Base-by-base conservation (phyloP, 805 yeast species). In the Kuraishia cidri region DNA sequence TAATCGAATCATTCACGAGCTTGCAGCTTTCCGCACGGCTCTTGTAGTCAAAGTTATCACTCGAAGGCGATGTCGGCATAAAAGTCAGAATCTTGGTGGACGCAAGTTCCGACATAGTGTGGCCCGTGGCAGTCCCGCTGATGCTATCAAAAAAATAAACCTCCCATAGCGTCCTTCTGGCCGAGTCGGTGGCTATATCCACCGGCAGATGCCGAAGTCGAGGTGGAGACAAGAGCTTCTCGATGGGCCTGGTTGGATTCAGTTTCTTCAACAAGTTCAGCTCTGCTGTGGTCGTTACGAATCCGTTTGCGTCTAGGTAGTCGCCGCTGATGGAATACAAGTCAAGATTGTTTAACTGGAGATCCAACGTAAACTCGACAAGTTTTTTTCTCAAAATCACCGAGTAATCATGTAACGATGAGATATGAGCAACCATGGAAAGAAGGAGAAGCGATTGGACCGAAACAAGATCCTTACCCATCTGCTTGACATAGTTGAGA, bases 51-150 rank as follows among this genome's bases (percentile, higher is more conserved):
- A 69, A 71, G 3, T 38, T 47, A 3, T 44, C 41, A 12, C 49
- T 46, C 1, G 62, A 32, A 4, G 69, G 64, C 1, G 38, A 35
- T 0, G 45, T 39, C 3, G 77, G 77, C 41, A 51, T 69, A 1
- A 56, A 39, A 3, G 62, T 56, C n/a, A 53, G 45, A 24, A 63
- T 50, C 20, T 54, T 49, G 1, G 53, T 33, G 3, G 56, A 45
- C 2, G 69, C 60, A 11, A 71, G 39, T 8, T 48, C 42, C 2
- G 74, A 66, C 10, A 58, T 45, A 1, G 71, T 49, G 31, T 52
- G 55, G 8, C 75, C 76, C 31, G 70, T 72, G 1, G 77, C 72
- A 5, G 74, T 69, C 1, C 75, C 76, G 37, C 68, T 66, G 24
- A 69, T 52, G 7, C 70, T 65, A 45, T 70, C 77, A 32, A 70